Conservation (phyloP, 192 early-diverging fungal genomes). For the Umbelopsis isabellina region DNA sequence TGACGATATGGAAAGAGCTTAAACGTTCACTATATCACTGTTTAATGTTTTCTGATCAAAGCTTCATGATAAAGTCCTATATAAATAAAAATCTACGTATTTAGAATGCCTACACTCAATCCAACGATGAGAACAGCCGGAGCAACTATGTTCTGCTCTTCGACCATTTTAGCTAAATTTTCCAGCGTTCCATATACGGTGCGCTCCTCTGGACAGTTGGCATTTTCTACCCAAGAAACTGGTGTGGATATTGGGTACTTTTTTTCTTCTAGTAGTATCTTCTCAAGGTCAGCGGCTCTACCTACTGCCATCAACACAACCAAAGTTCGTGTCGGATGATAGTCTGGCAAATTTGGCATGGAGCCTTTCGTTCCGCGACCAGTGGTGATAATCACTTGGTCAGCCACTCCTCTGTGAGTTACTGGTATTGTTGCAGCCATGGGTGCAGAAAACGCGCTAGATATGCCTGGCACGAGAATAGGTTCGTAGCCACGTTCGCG, state of each 20-base stretch:
- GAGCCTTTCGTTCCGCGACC: slow-evolving; percentile 80
- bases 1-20: no score
- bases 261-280: slow-evolving; percentile 52
- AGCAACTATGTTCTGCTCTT: slow-evolving; percentile 63
- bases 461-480: slow-evolving; percentile 78
- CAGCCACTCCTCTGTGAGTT: slow-evolving; percentile 86
- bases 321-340: slow-evolving; percentile 67
- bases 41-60: neutral
- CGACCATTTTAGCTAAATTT: slow-evolving; percentile 65
- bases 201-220: slow-evolving; percentile 75
- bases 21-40: no score
- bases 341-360: slow-evolving; percentile 74
- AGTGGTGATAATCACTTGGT: slow-evolving; percentile 83
- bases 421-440: slow-evolving; percentile 76
- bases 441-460: slow-evolving; percentile 77
- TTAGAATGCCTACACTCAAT: slow-evolving; percentile 52
- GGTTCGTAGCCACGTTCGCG: slow-evolving; percentile 69
- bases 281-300: slow-evolving; percentile 64
- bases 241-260: slow-evolving; percentile 72
- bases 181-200: slow-evolving; percentile 67
- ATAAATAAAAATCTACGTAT: neutral
- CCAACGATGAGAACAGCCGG: slow-evolving; percentile 87
- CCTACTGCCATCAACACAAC: slow-evolving; percentile 88
- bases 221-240: slow-evolving; percentile 82
- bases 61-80: neutral